phyloP scores from a whole-genome alignment of 495 filamentous ascomycete species.

The Cercophora sp. region DNA sequence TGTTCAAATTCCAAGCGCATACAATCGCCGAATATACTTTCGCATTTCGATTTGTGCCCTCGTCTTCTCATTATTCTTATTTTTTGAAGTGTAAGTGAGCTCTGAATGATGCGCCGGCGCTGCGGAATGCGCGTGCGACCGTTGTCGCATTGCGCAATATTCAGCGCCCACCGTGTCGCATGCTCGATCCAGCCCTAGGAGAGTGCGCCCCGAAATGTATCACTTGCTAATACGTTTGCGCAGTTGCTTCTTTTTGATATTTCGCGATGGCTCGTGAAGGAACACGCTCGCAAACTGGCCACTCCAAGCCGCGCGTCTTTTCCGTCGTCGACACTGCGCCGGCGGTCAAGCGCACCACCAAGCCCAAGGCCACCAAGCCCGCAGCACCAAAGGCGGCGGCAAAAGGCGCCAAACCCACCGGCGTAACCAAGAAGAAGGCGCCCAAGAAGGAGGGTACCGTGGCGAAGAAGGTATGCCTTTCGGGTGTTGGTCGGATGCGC shows the following conservation, averaged over 20 bases:
- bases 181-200: background rate
- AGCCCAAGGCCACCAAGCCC: slow-evolving; percentile 32
- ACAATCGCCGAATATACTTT: slow-evolving; percentile 3
- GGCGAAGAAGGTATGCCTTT: slow-evolving; percentile 44
- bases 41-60: slow-evolving; percentile 5
- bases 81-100: slow-evolving; percentile 13
- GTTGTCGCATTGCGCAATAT: slow-evolving; percentile 12
- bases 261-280: slow-evolving; percentile 52
- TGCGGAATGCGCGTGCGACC: slow-evolving; percentile 3
- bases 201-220: background rate
- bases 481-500: too few species aligned
- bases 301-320: slow-evolving; percentile 52
- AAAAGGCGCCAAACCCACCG: slow-evolving; percentile 48
- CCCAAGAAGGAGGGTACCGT: slow-evolving; percentile 45
- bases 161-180: slow-evolving; percentile 9
- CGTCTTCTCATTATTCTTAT: slow-evolving; percentile 4
- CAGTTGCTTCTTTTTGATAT: slow-evolving; percentile 15
- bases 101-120: slow-evolving; percentile 4
- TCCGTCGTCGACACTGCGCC: slow-evolving; percentile 47
- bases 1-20: slow-evolving; percentile 10
- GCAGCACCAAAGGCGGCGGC: slow-evolving; percentile 31
- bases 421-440: slow-evolving; percentile 53
- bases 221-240: slow-evolving; percentile 10
- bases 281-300: slow-evolving; percentile 52
- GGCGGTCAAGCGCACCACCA: slow-evolving; percentile 44